Evolutionary conservation across 192 early-diverging fungal species (phyloP).

Genomic region (Backusella tarrabulga): DNA sequence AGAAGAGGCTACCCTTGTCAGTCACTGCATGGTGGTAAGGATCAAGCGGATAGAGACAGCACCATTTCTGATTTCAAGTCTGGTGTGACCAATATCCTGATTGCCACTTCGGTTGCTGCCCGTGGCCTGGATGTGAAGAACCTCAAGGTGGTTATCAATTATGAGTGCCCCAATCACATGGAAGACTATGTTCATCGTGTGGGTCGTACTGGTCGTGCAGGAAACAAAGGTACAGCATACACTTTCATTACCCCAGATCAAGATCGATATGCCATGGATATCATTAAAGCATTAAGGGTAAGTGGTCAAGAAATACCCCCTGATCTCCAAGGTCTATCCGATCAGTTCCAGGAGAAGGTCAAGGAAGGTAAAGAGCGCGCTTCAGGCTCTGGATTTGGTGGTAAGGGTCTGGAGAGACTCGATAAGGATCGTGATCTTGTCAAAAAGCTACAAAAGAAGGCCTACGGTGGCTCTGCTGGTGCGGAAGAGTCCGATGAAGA

Average conservation of each 20-base stretch:
- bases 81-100: conserved; percentile 83
- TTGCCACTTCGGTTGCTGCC: conserved; percentile 96
- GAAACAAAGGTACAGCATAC: conserved; percentile 95
- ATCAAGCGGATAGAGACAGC: conserved; percentile 87
- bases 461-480: conserved; percentile 63
- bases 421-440: conserved; percentile 89
- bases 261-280: conserved; percentile 88
- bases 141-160: conserved; percentile 92
- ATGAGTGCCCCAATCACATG: conserved; percentile 96
- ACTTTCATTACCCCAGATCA: conserved; percentile 96
- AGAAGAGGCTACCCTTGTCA: conserved; percentile 84
- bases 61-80: conserved; percentile 95
- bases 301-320: conserved; percentile 72
- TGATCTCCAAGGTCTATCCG: conserved; percentile 76
- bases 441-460: conserved; percentile 89
- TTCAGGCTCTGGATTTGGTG: conserved; percentile 85
- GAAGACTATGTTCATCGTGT: conserved; percentile 99
- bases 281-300: conserved; percentile 85
- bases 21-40: conserved; percentile 94
- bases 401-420: conserved; percentile 93
- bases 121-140: conserved; percentile 95
- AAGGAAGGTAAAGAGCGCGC: conserved; percentile 71
- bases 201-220: conserved; percentile 96
- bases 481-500: conserved; percentile 71
- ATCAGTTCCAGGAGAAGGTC: conserved; percentile 78